Evolutionary conservation across 345 rosid genomes (phyloP).

Genomic region (Triadica sebifera): DNA sequence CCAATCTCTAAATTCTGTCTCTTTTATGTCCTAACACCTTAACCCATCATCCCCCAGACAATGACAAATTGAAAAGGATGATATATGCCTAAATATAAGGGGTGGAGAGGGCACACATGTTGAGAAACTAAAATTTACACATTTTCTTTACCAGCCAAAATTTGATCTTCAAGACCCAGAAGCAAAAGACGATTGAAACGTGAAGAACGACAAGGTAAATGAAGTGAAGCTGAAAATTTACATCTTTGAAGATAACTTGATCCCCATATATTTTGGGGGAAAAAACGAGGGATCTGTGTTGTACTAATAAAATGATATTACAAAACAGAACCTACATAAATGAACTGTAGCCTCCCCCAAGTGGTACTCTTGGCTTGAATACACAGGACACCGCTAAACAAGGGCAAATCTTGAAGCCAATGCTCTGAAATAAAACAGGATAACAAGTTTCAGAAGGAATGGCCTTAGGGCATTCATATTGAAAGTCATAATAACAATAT

Average conservation of each 20-base stretch:
- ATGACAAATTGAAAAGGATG: too few species aligned
- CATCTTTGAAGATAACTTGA: constrained; percentile 4
- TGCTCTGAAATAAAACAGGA: constrained; percentile 46
- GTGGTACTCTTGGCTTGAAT: constrained; percentile 79
- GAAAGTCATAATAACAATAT: neutral
- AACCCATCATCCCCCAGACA: too few species aligned
- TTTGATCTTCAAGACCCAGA: neutral
- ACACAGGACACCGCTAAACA: constrained; percentile 46
- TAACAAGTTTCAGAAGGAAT: neutral
- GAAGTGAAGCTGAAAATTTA: neutral
- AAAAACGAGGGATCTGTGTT: neutral
- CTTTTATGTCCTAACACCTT: too few species aligned
- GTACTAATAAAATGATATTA: constrained; percentile 8
- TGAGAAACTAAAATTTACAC: neutral
- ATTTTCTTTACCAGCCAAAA: neutral
- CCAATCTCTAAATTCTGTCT: too few species aligned
- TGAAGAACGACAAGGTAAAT: neutral
- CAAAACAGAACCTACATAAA: constrained; percentile 40
- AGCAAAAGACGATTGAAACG: neutral
- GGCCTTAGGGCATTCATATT: neutral
- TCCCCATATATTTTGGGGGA: neutral
- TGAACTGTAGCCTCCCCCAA: constrained; percentile 73
- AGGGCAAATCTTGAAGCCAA: constrained; percentile 68
- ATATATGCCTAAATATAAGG: too few species aligned
- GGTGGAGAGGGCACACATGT: too few species aligned